These are phyloP conservation scores for Fragaria ananassa DNA, from an alignment of 306 rosid genomes.

Conservation along the genomic window DNA sequence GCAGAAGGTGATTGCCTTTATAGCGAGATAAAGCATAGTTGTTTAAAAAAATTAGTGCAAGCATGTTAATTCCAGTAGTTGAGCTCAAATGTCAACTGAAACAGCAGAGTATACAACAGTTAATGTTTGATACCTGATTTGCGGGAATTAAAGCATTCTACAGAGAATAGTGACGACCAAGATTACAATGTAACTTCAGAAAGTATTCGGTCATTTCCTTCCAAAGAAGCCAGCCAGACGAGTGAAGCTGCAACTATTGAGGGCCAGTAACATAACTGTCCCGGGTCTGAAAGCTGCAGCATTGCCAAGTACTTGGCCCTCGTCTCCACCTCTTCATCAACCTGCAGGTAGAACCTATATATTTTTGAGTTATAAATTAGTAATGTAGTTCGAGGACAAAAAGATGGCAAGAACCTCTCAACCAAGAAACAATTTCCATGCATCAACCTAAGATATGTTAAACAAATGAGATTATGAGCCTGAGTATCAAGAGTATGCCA, in stretches of 20 bases:
- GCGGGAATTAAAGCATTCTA: too few relatives aligned
- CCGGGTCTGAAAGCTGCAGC: constrained; percentile 55
- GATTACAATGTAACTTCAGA: too few relatives aligned
- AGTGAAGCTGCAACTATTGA: constrained; percentile 94
- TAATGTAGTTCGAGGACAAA: constrained; percentile 1
- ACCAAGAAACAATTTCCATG: background rate
- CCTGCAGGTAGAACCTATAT: constrained; percentile 77
- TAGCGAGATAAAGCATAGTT: too few relatives aligned
- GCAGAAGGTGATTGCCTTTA: too few relatives aligned
- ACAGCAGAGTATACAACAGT: too few relatives aligned
- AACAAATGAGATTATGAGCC: background rate
- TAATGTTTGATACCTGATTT: too few relatives aligned
- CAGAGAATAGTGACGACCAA: too few relatives aligned
- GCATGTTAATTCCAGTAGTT: too few relatives aligned
- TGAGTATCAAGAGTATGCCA: background rate
- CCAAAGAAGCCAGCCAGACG: constrained; percentile 70
- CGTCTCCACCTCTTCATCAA: constrained; percentile 61
- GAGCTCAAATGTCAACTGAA: too few relatives aligned
- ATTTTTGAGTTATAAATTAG: constrained; percentile 12
- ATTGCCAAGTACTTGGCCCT: constrained; percentile 66
- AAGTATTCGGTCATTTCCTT: constrained; percentile 27
- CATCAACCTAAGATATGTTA: background rate
- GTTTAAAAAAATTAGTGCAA: too few relatives aligned
- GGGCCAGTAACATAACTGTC: constrained; percentile 65
- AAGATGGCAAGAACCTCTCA: constrained; percentile 4